These are phyloP conservation scores for Annulohypoxylon maeteangense DNA, from an alignment of 495 filamentous ascomycete genomes.

Conservation along the genomic window DNA sequence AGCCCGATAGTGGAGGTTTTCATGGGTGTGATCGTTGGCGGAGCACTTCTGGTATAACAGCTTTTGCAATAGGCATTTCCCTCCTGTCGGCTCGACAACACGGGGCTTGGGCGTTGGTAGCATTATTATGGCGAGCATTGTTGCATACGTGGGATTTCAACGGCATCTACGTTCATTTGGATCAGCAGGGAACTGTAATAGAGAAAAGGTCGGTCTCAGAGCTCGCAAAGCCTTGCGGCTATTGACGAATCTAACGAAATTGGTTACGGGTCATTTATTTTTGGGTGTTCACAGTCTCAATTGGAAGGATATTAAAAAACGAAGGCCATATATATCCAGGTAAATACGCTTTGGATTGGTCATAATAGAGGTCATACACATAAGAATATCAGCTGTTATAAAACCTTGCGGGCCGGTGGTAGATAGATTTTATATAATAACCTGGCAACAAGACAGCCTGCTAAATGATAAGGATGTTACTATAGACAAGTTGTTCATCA, in stretches of 20 bases:
- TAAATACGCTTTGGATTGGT: background rate
- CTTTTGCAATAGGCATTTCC: background rate
- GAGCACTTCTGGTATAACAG: constrained; percentile 26
- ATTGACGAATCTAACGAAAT: constrained; percentile 26
- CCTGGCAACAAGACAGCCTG: too few relatives aligned
- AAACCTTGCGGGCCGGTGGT: too few relatives aligned
- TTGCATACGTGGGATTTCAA: constrained; percentile 25
- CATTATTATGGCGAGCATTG: constrained; percentile 30
- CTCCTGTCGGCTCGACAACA: background rate
- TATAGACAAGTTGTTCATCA: background rate
- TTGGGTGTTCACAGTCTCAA: background rate
- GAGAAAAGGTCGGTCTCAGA: constrained; percentile 24
- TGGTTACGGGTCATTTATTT: background rate
- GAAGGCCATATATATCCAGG: background rate
- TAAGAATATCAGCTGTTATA: too few relatives aligned
- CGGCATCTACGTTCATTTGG: constrained; percentile 43
- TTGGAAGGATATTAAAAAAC: background rate
- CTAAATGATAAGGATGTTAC: background rate
- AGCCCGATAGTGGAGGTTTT: constrained; percentile 37
- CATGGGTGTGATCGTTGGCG: constrained; percentile 45
- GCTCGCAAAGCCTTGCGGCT: constrained; percentile 12
- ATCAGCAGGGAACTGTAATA: constrained; percentile 28
- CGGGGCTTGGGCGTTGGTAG: constrained; percentile 27
- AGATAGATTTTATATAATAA: too few relatives aligned
- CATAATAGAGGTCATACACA: background rate